phyloP scores from a whole-genome alignment of 2,329 filamentous ascomycete genomes.

The Xylariaceae sp. region DNA sequence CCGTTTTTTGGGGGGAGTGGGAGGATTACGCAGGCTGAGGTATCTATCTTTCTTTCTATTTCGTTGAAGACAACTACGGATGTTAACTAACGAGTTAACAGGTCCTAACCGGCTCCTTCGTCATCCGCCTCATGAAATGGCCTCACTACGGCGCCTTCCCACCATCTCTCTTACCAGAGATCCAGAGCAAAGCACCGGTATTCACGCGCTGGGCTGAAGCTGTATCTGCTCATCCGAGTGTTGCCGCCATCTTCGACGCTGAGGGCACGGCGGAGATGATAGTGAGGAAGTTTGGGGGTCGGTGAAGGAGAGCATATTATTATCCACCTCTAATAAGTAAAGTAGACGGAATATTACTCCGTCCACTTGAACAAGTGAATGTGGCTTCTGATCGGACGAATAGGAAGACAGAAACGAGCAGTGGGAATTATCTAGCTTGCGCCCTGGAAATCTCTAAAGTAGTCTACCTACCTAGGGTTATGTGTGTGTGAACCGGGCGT shows the following conservation, averaged over 20 bases:
- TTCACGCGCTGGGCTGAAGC: slow-evolving; percentile 63
- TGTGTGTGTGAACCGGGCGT: too few relatives aligned
- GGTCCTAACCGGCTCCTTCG: slow-evolving; percentile 62
- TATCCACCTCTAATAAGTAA: background rate
- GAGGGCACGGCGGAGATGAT: slow-evolving; percentile 36
- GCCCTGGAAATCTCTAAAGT: background rate
- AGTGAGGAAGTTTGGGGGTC: slow-evolving; percentile 31
- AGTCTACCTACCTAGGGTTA: too few relatives aligned
- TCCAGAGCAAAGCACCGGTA: slow-evolving; percentile 54
- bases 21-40: slow-evolving; percentile 65
- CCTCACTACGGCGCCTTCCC: slow-evolving; percentile 52
- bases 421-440: background rate
- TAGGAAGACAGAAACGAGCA: background rate
- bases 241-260: slow-evolving; percentile 59
- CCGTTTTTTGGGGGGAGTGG: slow-evolving; percentile 62
- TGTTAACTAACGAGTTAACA: slow-evolving; percentile 24
- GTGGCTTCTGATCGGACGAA: too few relatives aligned
- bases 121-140: slow-evolving; percentile 54
- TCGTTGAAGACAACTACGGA: too few relatives aligned
- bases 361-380: too few relatives aligned
- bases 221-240: slow-evolving; percentile 58
- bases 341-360: background rate
- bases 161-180: slow-evolving; percentile 36
- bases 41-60: background rate
- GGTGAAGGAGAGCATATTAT: too few relatives aligned